Base-by-base conservation (phyloP, 148 eudicot genomes). In the Diospyros kaki region DNA sequence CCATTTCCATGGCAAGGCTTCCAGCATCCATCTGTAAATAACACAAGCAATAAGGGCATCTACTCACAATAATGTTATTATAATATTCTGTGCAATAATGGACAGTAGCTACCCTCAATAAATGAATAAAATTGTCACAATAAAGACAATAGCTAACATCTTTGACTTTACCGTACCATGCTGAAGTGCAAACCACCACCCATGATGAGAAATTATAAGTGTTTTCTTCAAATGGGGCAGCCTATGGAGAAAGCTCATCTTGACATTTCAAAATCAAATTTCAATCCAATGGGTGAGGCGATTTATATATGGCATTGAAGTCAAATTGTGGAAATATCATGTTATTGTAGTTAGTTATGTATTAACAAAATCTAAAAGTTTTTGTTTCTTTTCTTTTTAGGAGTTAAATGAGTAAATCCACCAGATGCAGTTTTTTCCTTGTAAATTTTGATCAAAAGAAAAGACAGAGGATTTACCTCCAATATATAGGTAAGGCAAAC, bases 1-100 rank as follows among this genome's bases (percentile, higher is more conserved):
- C 97, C 89, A 94, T 82, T 82, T 94, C 96, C 86, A 86, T 88
- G 4, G 97, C 88, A 75, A 94, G 91, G 81, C 91, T 89, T 82
- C 86, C 87, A 73, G 93, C 86, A 78, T 84, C 97, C 98, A 94
- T 94, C 97, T 94, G 84, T 65, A 77, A 61, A 39, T 65, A 82
- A 42, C 48, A 72, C 9, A 75, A 69, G 42, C 61, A 44, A 54
- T 64, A 28, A 72, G 61, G 65, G 10, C 42, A 48, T 40, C 41
- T n/a, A 48, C 48, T 41, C 50, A 17, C 17, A 44, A 17, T 9
- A 45, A 59, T 6, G 9, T 38, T 53, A 55, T 69, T 14, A 41
- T 48, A 48, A 48, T 15, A 17, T 59, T 38, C 58, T 44, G 55
- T 40, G 9, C 14, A 18, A 46, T 9, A 58, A 72, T 58, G 53